phyloP scores from a whole-genome alignment of 164 flowering plant species.

The Santalum album region DNA sequence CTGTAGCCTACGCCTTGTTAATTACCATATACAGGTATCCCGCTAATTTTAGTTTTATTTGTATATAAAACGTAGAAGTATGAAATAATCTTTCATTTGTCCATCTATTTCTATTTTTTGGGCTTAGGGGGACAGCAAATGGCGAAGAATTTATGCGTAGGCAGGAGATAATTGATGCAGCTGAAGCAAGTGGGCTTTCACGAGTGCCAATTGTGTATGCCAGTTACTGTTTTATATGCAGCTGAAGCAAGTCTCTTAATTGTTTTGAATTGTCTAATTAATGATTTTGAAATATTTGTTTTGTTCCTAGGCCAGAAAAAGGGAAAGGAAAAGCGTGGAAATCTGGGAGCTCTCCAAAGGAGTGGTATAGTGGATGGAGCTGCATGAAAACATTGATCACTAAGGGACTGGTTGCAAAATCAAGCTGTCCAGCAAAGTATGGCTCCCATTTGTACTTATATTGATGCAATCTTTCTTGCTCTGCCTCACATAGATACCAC shows the following conservation, averaged over 20 bases:
- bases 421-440: slow-evolving; percentile 89
- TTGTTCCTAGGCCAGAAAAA: slow-evolving; percentile 53
- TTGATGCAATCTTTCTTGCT: too few relatives aligned
- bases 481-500: too few relatives aligned
- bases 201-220: slow-evolving; percentile 69
- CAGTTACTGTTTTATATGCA: background rate
- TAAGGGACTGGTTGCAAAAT: slow-evolving; percentile 75
- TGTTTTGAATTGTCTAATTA: background rate
- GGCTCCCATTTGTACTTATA: slow-evolving; percentile 3
- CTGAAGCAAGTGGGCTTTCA: slow-evolving; percentile 94
- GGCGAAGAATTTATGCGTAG: slow-evolving; percentile 73
- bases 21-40: slow-evolving; percentile 73
- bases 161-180: slow-evolving; percentile 86
- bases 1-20: slow-evolving; percentile 81
- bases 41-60: background rate
- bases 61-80: too few relatives aligned
- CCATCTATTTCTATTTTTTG: background rate
- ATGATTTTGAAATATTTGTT: slow-evolving; percentile 5
- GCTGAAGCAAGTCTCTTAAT: background rate
- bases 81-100: background rate
- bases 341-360: slow-evolving; percentile 65
- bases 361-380: slow-evolving; percentile 96
- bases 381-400: slow-evolving; percentile 71
- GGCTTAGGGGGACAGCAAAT: slow-evolving; percentile 45
- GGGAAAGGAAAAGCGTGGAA: slow-evolving; percentile 59